A percentile compares a stretch with the other conserved stretches of the same genome.
These are phyloP conservation scores for Teunomyces tritomae DNA, from an alignment of 805 yeast genomes.

Conservation along the genomic window DNA sequence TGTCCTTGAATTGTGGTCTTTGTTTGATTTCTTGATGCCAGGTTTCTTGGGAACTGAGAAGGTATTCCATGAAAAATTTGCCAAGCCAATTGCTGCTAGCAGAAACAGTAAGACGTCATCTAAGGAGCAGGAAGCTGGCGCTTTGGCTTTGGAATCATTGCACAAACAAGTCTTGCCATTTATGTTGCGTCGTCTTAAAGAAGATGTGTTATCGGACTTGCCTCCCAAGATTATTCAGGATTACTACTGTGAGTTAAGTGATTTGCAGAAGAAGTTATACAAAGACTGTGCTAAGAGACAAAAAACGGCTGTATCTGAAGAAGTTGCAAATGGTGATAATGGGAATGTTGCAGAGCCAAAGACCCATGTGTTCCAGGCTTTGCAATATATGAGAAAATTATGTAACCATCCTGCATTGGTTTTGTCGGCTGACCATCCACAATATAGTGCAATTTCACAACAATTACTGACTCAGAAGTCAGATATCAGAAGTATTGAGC, in stretches of 20 bases:
- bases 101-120: constrained; percentile 84
- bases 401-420: constrained; percentile 97
- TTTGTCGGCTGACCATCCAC: constrained; percentile 78
- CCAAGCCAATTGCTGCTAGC: constrained; percentile 96
- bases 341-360: constrained; percentile 50
- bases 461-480: constrained; percentile 59
- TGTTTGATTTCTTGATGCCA: constrained; percentile 97
- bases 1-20: constrained; percentile 94
- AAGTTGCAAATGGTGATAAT: constrained; percentile 39
- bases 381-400: constrained; percentile 94
- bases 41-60: constrained; percentile 96
- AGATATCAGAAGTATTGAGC: constrained; percentile 66
- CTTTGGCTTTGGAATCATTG: constrained; percentile 89
- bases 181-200: constrained; percentile 92
- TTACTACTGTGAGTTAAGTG: constrained; percentile 94
- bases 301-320: constrained; percentile 65
- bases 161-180: constrained; percentile 97
- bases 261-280: constrained; percentile 82
- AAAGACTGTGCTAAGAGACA: constrained; percentile 88
- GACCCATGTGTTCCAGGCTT: constrained; percentile 94
- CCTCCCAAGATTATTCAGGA: constrained; percentile 99
- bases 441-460: constrained; percentile 61
- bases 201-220: constrained; percentile 90
- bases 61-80: constrained; percentile 88
- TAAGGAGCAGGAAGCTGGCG: constrained; percentile 96